These are phyloP conservation scores for Pythium chondricola DNA, from an alignment of 352 stramenopile genomes.

Conservation along the genomic window DNA sequence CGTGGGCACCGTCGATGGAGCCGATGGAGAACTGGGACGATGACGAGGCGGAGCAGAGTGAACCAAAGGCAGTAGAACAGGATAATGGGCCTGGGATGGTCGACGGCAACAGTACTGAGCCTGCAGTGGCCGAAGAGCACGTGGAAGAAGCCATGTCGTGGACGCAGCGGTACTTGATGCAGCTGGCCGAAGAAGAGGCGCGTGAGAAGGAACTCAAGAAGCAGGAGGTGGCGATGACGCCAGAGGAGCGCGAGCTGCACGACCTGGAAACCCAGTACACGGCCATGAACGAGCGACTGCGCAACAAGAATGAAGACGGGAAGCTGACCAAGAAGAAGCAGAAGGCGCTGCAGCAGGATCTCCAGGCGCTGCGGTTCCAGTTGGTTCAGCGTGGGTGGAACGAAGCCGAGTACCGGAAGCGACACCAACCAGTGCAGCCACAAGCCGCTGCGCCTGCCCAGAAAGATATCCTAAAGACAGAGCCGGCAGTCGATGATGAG, in stretches of 20 bases:
- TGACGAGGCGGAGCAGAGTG: neutral
- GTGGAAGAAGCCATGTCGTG: constrained; percentile 44
- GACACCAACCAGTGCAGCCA: constrained; percentile 14
- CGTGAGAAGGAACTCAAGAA: constrained; percentile 36
- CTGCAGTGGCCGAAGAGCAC: constrained; percentile 1
- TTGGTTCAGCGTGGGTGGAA: constrained; percentile 21
- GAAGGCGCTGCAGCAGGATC: constrained; percentile 29
- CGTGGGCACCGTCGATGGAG: neutral
- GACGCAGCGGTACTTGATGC: constrained; percentile 70
- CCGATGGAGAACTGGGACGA: constrained; percentile 23
- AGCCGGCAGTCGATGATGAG: neutral
- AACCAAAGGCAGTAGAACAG: neutral
- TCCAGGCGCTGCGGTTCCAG: constrained; percentile 14
- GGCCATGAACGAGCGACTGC: constrained; percentile 21
- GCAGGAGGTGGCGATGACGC: constrained; percentile 27
- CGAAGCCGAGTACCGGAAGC: constrained; percentile 26
- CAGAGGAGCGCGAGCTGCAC: constrained; percentile 29
- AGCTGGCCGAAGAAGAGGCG: constrained; percentile 32
- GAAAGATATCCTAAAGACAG: neutral
- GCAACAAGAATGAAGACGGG: constrained; percentile 31
- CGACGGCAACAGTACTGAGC: neutral
- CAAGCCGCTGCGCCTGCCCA: neutral
- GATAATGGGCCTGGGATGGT: neutral
- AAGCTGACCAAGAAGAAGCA: constrained; percentile 58
- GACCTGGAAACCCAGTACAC: constrained; percentile 47